Conservation (phyloP, 2,329 filamentous ascomycete genomes). For the Dactylellina cionopaga region DNA sequence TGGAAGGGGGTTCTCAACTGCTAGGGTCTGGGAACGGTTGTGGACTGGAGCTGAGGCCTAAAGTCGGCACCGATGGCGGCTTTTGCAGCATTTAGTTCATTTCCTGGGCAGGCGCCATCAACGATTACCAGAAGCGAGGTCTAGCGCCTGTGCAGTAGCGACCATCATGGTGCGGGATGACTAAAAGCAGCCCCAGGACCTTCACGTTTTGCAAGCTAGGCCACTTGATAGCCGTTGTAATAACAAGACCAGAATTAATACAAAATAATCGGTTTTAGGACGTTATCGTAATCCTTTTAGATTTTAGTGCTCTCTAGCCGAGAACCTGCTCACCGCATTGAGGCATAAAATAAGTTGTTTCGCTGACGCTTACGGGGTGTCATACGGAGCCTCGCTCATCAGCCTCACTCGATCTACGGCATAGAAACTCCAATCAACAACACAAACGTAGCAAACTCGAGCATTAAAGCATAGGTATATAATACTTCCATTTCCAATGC, state of each 20-base stretch:
- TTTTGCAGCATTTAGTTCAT: background rate
- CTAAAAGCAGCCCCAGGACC: background rate
- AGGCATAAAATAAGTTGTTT: background rate
- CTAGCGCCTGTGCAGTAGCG: background rate
- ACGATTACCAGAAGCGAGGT: background rate
- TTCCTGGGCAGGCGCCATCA: background rate
- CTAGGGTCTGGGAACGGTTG: background rate
- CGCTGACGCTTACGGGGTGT: no score
- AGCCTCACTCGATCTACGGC: no score
- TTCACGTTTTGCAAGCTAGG: background rate
- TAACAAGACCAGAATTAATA: background rate
- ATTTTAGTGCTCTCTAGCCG: background rate
- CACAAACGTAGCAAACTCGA: no score
- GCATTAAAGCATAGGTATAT: no score
- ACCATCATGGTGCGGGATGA: background rate
- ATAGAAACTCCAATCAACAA: no score
- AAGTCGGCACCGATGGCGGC: constrained; percentile 1
- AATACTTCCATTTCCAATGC: no score
- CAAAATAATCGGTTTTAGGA: background rate
- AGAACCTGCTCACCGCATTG: constrained; percentile 1
- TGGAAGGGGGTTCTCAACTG: background rate
- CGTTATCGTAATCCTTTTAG: background rate
- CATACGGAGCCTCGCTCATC: no score
- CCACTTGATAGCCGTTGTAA: background rate
- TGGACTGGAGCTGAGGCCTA: background rate